Percentiles rank a stretch among this genome's conserved stretches.
Conservation (phyloP, 1,284 basidiomycete species). For the Microbotryum lychnidis-dioicae region DNA sequence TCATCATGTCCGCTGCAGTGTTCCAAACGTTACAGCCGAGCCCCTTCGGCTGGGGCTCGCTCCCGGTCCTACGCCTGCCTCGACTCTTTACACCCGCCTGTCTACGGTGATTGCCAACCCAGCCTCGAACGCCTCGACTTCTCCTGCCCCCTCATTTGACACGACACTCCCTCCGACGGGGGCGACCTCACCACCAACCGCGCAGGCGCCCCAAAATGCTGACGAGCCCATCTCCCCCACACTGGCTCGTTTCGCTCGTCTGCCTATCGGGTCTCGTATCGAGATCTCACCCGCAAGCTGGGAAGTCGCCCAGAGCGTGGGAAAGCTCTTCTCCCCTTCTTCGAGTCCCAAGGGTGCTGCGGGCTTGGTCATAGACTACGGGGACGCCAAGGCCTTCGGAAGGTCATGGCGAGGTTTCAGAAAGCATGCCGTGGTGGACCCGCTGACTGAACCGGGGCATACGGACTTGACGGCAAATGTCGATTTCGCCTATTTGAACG, state of each 20-base stretch:
- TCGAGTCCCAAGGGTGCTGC: constrained; percentile 52
- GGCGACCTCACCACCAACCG: constrained; percentile 58
- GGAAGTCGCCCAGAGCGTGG: constrained; percentile 58
- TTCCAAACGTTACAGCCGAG: constrained; percentile 2
- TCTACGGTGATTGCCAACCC: constrained; percentile 3
- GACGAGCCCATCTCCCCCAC: constrained; percentile 8
- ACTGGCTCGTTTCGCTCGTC: constrained; percentile 50
- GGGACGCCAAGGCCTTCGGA: constrained; percentile 60
- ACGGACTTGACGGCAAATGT: constrained; percentile 93
- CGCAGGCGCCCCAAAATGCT: constrained; percentile 55
- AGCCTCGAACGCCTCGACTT: background rate
- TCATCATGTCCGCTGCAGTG: background rate
- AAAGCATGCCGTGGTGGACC: constrained; percentile 73
- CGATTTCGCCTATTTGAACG: constrained; percentile 80
- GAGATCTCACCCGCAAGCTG: constrained; percentile 70
- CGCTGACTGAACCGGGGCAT: constrained; percentile 75
- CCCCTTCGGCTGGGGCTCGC: constrained; percentile 33
- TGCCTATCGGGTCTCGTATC: constrained; percentile 60
- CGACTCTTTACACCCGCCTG: constrained; percentile 28
- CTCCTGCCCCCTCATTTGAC: constrained; percentile 18
- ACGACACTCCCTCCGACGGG: constrained; percentile 18
- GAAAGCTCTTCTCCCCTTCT: constrained; percentile 49
- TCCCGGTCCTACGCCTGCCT: constrained; percentile 28
- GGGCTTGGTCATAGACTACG: constrained; percentile 86
- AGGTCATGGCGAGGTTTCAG: constrained; percentile 75